These are phyloP conservation scores for Biscutella laevigata DNA, from an alignment of 441 rosid genomes.

Conservation along the genomic window DNA sequence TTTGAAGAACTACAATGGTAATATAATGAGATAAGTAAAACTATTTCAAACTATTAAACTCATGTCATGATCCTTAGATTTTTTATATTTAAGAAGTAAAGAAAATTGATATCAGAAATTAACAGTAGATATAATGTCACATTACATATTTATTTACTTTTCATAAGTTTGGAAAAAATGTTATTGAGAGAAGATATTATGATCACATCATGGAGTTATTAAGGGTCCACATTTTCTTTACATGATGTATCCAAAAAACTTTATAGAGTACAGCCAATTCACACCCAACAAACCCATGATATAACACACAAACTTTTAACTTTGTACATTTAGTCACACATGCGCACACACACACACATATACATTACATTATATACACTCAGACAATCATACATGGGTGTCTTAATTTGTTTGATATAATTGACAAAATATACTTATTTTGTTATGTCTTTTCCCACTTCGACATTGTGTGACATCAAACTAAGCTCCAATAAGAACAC, in stretches of 20 bases:
- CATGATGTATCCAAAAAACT: constrained; percentile 21
- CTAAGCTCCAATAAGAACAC: constrained; percentile 9
- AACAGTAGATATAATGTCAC: neutral
- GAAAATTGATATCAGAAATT: neutral
- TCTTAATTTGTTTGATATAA: constrained; percentile 1
- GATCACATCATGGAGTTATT: constrained; percentile 26
- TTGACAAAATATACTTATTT: constrained; percentile 11
- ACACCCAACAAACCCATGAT: constrained; percentile 33
- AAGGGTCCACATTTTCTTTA: constrained; percentile 22
- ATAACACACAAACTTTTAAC: constrained; percentile 3
- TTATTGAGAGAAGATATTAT: constrained; percentile 18
- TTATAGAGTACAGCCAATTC: constrained; percentile 33
- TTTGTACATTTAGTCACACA: neutral
- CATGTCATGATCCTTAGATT: too few relatives aligned
- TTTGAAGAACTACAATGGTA: too few relatives aligned
- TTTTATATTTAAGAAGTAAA: too few relatives aligned
- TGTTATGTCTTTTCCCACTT: constrained; percentile 21
- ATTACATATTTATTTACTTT: neutral
- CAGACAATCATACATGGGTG: neutral
- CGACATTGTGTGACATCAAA: constrained; percentile 16
- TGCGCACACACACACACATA: neutral
- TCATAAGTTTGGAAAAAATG: constrained; percentile 7
- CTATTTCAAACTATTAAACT: too few relatives aligned
- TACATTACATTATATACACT: neutral
- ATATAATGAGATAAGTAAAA: too few relatives aligned